Percentiles rank a stretch among this genome's conserved stretches.
phyloP scores from a whole-genome alignment of 192 early-diverging fungal genomes.

The Entophlyctis luteolus region DNA sequence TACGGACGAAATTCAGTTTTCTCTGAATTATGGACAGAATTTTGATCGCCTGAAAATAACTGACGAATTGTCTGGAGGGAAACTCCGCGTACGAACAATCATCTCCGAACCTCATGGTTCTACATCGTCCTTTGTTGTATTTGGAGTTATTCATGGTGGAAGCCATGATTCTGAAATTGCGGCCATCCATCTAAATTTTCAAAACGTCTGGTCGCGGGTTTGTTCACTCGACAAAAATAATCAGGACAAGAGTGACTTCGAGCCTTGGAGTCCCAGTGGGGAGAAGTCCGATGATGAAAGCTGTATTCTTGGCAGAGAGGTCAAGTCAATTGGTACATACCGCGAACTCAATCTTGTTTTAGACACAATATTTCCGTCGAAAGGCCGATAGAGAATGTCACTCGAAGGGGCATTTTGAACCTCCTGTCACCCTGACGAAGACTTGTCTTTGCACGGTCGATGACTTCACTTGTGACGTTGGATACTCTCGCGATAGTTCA shows the following conservation, averaged over 20 bases:
- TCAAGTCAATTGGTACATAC: constrained; percentile 29
- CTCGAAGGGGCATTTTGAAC: constrained; percentile 28
- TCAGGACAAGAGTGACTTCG: constrained; percentile 60
- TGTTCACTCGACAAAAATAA: constrained; percentile 63
- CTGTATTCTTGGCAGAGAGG: constrained; percentile 78
- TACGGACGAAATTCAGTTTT: constrained; percentile 46
- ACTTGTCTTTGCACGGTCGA: constrained; percentile 42
- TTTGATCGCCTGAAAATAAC: constrained; percentile 5
- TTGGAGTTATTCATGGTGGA: constrained; percentile 18
- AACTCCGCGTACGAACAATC: constrained; percentile 33
- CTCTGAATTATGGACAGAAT: constrained; percentile 30
- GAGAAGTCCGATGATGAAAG: constrained; percentile 40
- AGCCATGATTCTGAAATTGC: constrained; percentile 8
- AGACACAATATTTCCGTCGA: constrained; percentile 42
- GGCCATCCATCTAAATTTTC: constrained; percentile 69
- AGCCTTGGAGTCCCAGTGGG: constrained; percentile 66
- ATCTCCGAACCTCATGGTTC: constrained; percentile 36
- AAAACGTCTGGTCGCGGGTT: constrained; percentile 53
- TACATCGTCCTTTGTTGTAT: constrained; percentile 22
- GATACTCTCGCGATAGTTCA: constrained; percentile 14
- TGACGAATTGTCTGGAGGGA: constrained; percentile 13
- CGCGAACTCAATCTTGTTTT: no score
- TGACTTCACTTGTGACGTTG: constrained; percentile 51
- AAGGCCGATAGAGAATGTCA: constrained; percentile 37
- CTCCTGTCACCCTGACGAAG: neutral